phyloP scores from a whole-genome alignment of 2,329 filamentous ascomycete species.

The Sclerotinia glacialis region DNA sequence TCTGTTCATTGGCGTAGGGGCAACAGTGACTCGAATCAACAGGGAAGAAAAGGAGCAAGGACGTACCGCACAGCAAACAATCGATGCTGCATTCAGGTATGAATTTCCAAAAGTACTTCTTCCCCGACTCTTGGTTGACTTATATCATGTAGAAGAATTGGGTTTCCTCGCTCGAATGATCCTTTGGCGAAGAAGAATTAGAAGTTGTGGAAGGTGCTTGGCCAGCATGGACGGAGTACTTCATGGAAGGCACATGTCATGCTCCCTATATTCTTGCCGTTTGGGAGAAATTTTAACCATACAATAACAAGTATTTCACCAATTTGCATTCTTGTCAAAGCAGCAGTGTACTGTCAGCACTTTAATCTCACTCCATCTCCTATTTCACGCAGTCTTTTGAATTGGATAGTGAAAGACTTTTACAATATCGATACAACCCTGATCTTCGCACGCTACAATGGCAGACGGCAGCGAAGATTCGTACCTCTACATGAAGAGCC shows the following conservation, averaged over 20 bases:
- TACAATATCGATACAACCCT: conserved; percentile 10
- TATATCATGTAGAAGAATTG: conserved; percentile 23
- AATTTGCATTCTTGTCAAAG: conserved; percentile 9
- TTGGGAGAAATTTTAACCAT: not conserved
- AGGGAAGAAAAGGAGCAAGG: conserved; percentile 50
- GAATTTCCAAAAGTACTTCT: not conserved
- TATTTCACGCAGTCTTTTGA: conserved; percentile 4
- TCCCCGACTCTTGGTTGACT: not conserved
- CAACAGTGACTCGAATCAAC: conserved; percentile 52
- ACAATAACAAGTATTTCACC: conserved; percentile 16
- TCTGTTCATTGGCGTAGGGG: conserved; percentile 49
- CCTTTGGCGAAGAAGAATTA: conserved; percentile 17
- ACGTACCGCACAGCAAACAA: conserved; percentile 34
- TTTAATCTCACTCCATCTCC: conserved; percentile 14
- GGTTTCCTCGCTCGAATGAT: conserved; percentile 23
- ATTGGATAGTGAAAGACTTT: conserved; percentile 17
- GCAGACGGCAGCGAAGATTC: conserved; percentile 20
- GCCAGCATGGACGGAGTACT: not conserved
- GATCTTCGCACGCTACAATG: conserved; percentile 14
- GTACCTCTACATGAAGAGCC: conserved; percentile 15
- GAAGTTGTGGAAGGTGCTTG: conserved; percentile 14
- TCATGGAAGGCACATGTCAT: conserved; percentile 17
- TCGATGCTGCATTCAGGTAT: conserved; percentile 38
- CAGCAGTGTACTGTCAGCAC: conserved; percentile 15
- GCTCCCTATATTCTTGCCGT: conserved; percentile 6